phyloP scores from a whole-genome alignment of 2,329 filamentous ascomycete species.

The Fusarium sp. region DNA sequence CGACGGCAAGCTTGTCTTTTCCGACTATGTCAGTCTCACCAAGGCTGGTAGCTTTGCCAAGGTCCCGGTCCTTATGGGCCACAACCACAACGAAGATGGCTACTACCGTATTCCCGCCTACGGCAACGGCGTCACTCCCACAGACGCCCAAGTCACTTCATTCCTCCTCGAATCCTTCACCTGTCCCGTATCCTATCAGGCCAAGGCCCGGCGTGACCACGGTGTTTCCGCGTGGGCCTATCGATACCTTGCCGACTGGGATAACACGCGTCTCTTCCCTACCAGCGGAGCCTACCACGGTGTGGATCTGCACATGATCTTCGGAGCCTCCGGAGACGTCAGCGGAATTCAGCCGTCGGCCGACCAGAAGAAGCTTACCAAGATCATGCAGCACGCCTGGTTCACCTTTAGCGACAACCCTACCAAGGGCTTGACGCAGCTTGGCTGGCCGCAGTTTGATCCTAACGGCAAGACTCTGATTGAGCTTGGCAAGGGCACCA shows the following conservation, averaged over 20 bases:
- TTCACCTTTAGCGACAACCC: conserved; percentile 55
- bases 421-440: conserved; percentile 44
- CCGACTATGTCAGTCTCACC: conserved; percentile 52
- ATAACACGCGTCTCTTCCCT: conserved; percentile 59
- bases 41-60: conserved; percentile 52
- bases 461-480: conserved; percentile 23
- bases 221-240: conserved; percentile 57
- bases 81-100: conserved; percentile 60
- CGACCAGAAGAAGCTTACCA: conserved; percentile 48
- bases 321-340: conserved; percentile 54
- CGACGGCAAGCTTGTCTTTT: conserved; percentile 56
- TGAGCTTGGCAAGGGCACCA: conserved; percentile 18
- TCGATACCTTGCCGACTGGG: conserved; percentile 63
- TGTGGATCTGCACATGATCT: conserved; percentile 60
- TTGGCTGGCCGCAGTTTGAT: conserved; percentile 44
- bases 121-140: conserved; percentile 53
- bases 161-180: conserved; percentile 60
- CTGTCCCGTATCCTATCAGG: conserved; percentile 57
- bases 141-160: conserved; percentile 49
- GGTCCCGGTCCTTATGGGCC: conserved; percentile 56
- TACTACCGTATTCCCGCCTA: conserved; percentile 61
- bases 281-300: conserved; percentile 63
- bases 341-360: conserved; percentile 50
- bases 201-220: conserved; percentile 47
- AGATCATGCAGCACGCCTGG: conserved; percentile 56